Conservation (phyloP, 441 rosid genomes). For the Populus tomentosa region DNA sequence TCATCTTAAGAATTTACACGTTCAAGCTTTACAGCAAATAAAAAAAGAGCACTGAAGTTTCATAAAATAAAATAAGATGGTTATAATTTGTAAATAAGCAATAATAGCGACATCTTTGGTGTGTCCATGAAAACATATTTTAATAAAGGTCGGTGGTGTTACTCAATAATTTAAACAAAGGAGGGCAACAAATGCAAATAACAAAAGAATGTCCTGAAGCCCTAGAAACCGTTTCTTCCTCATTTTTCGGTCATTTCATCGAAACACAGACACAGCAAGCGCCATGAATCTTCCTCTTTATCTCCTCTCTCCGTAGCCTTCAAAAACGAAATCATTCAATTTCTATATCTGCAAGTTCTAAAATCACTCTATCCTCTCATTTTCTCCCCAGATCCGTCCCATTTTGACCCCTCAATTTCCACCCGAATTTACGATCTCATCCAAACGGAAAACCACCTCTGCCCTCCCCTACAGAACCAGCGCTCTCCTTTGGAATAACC, state of each 20-base stretch:
- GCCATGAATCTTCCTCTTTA: constrained; percentile 11
- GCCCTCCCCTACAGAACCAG: constrained; percentile 18
- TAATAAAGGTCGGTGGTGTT: background rate
- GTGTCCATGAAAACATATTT: background rate
- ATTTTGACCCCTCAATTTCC: constrained; percentile 22
- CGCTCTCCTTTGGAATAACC: background rate
- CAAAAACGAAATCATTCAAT: background rate
- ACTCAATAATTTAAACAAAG: background rate
- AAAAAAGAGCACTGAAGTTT: too few species aligned
- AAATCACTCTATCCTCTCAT: constrained; percentile 4
- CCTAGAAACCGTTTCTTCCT: constrained; percentile 29
- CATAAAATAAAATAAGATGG: background rate
- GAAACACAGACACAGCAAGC: background rate
- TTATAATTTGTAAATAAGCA: background rate
- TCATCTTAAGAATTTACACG: too few species aligned
- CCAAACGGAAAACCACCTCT: constrained; percentile 19
- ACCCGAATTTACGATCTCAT: constrained; percentile 26
- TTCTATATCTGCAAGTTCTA: background rate
- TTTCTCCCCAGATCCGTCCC: constrained; percentile 33
- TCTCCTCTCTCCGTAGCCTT: constrained; percentile 5
- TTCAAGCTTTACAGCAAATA: too few species aligned
- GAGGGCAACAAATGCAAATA: constrained; percentile 18
- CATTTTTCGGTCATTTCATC: constrained; percentile 18
- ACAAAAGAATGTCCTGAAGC: constrained; percentile 25
- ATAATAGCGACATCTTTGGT: background rate